Base-by-base conservation (phyloP, 306 rosid genomes). In the Hippophae rhamnoides region DNA sequence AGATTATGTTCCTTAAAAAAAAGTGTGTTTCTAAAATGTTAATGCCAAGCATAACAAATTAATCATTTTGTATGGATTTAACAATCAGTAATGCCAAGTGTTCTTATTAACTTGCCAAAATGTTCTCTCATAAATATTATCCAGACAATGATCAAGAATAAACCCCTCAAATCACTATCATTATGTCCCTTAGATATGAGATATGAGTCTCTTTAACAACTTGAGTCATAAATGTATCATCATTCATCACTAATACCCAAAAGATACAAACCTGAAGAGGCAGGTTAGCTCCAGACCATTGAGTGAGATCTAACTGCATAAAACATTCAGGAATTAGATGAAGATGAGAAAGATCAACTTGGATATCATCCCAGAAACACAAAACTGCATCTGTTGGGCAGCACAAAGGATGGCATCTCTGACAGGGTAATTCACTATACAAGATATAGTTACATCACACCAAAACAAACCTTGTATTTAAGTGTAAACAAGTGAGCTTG, bases 231-330 rank as follows among this genome's bases (percentile, higher is more conserved):
- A n/a, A 23, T 41, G 9, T 13, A 47, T 14, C 43, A 26, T 2
- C 18, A 41, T 38, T 50, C 56, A 70, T 46, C 53, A 42, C 1
- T 27, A 27, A 1, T 27, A 27, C 38, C 38, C 38, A 57, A 58
- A 63, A 49, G 43, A 56, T 65, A 74, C 78, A 60, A 65, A 92
- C 98, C 95, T 92, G 96, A 65, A 87, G 95, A 46, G 98, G 98
- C 63, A 92, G 73, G 88, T 89, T 92, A 78, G 98, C 88, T 55
- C 98, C 98, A 41, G 98, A 85, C 98, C 96, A 92, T 68, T 83
- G 89, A 38, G 98, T 85, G 66, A 92, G 87, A 82, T 82, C 85
- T 76, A 89, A 78, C 98, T 92, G 89, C 82, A 87, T 49, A 76
- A 52, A 44, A 67, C 51, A 64, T 67, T 64, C 60, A 43, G 58